Conservation (phyloP, 805 yeast genomes). For the Metschnikowia koreensis region DNA sequence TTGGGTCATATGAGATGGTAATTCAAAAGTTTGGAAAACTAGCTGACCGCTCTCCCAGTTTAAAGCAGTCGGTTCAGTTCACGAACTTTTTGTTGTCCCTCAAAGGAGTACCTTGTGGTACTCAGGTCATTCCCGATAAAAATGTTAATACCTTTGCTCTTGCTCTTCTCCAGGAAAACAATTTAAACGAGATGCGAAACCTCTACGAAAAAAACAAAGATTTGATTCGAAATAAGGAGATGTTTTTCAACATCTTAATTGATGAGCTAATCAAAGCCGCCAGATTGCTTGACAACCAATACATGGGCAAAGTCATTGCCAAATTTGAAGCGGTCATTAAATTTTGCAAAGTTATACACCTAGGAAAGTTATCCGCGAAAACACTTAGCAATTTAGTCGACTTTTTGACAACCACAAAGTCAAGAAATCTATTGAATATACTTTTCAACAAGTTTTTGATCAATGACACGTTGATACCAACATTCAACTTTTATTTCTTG, state of each 20-base stretch:
- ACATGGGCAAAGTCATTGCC: slow-evolving; percentile 3
- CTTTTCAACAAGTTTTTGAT: slow-evolving; percentile 28
- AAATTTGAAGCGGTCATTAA: slow-evolving; percentile 25
- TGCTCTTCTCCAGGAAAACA: slow-evolving; percentile 9
- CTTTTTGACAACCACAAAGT: slow-evolving; percentile 24
- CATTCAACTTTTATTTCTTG: slow-evolving; percentile 33
- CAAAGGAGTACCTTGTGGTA: slow-evolving; percentile 2
- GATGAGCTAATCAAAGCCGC: slow-evolving; percentile 19
- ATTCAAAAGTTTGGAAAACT: slow-evolving; percentile 19
- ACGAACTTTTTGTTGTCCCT: slow-evolving; percentile 24
- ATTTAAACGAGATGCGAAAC: slow-evolving; percentile 17
- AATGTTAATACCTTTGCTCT: slow-evolving; percentile 9
- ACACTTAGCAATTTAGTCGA: slow-evolving; percentile 26
- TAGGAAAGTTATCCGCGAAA: slow-evolving; percentile 21
- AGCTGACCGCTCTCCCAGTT: slow-evolving; percentile 13
- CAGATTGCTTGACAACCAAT: background rate
- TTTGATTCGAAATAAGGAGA: slow-evolving; percentile 12
- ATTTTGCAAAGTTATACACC: slow-evolving; percentile 22
- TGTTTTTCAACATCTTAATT: slow-evolving; percentile 12
- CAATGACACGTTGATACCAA: slow-evolving; percentile 14
- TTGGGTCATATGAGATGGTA: slow-evolving; percentile 20
- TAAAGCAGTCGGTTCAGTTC: slow-evolving; percentile 19
- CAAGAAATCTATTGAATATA: slow-evolving; percentile 24
- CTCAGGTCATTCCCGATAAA: background rate
- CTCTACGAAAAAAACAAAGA: slow-evolving; percentile 10